phyloP scores from a whole-genome alignment of 495 filamentous ascomycete species.

The Aspergillus conjunctus region DNA sequence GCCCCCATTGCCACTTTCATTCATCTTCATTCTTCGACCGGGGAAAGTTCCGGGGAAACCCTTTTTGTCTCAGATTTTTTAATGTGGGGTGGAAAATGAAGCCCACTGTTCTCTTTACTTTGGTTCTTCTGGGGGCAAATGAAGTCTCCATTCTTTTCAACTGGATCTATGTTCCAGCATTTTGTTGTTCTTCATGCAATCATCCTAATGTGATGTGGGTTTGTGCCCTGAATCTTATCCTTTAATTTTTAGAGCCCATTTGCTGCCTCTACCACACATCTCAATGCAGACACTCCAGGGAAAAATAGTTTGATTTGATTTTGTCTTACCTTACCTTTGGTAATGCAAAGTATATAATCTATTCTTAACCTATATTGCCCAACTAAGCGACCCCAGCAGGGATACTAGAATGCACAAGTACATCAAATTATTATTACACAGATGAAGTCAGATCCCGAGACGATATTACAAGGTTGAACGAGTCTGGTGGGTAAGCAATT shows the following conservation, averaged over 20 bases:
- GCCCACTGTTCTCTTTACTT: constrained; percentile 3
- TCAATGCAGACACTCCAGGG: no score
- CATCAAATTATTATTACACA: neutral
- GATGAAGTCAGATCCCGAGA: neutral
- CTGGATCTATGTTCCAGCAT: no score
- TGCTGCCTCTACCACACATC: no score
- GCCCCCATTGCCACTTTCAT: neutral
- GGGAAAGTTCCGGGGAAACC: constrained; percentile 1
- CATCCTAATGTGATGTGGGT: neutral
- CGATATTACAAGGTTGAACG: neutral
- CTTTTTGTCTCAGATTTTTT: neutral
- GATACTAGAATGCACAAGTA: neutral
- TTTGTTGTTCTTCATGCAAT: no score
- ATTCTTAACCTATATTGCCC: neutral
- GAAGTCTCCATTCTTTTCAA: neutral
- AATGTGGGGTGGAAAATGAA: constrained; percentile 3
- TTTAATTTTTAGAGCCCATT: no score
- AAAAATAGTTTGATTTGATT: no score
- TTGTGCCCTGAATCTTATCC: neutral
- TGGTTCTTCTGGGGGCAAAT: neutral
- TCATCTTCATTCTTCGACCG: neutral
- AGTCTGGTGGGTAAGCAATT: neutral
- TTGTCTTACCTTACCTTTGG: neutral
- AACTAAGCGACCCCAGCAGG: neutral
- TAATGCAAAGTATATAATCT: neutral